A percentile compares a stretch with the other conserved stretches of the same genome.
These are phyloP conservation scores for Dryadomyces quercus-mongolicae DNA, from an alignment of 2,329 filamentous ascomycete genomes.

Conservation along the genomic window DNA sequence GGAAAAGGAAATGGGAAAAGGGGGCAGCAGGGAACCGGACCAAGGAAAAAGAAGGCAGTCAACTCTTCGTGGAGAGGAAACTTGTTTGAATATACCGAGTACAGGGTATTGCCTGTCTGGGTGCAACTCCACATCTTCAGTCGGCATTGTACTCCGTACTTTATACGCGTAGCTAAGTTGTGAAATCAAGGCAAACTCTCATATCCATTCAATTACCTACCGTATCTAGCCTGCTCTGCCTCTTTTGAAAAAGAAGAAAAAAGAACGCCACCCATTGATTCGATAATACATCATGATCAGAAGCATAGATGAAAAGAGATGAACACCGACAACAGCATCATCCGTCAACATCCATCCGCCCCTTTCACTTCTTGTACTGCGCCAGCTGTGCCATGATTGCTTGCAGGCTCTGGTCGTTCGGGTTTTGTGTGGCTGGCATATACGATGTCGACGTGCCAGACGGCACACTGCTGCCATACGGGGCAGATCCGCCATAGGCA, in stretches of 20 bases:
- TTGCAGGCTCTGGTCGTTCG: constrained; percentile 42
- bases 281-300: background rate
- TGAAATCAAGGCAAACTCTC: background rate
- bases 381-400: constrained; percentile 66
- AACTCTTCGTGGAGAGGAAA: too few species aligned
- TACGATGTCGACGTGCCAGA: constrained; percentile 13
- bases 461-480: background rate
- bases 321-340: background rate
- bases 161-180: background rate
- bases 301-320: background rate
- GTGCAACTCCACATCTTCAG: too few species aligned
- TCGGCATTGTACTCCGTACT: too few species aligned
- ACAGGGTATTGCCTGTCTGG: too few species aligned
- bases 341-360: background rate
- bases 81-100: too few species aligned
- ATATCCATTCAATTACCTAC: background rate
- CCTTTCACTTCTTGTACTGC: constrained; percentile 42
- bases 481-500: background rate
- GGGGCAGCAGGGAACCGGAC: background rate
- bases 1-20: constrained; percentile 4
- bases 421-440: constrained; percentile 15
- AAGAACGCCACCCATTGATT: background rate
- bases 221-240: background rate
- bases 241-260: background rate
- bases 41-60: background rate